A percentile compares a stretch with the other conserved stretches of the same genome.
These are phyloP conservation scores for Eimeria mitis DNA, from an alignment of 169 alveolate species.

Conservation along the genomic window DNA sequence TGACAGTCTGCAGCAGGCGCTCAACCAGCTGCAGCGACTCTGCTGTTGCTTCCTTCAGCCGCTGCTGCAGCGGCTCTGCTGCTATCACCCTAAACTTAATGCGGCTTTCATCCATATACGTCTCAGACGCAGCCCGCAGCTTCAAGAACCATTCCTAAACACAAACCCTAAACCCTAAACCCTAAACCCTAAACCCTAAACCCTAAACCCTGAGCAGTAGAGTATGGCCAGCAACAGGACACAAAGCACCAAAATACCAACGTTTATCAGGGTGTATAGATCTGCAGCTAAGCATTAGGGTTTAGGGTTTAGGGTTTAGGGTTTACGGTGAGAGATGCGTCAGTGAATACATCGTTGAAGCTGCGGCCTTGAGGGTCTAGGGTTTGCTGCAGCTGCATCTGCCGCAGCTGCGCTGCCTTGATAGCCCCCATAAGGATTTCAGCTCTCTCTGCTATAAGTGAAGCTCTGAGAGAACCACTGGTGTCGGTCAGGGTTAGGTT, in stretches of 20 bases:
- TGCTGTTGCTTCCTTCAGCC: too few species aligned
- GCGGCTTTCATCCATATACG: too few species aligned
- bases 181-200: background rate
- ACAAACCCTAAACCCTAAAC: background rate
- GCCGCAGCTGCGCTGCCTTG: slow-evolving; percentile 12
- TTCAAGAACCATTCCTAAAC: too few species aligned
- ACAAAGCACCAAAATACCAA: background rate
- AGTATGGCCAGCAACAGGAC: background rate
- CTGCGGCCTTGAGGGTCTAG: slow-evolving; percentile 40
- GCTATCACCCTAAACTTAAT: too few species aligned
- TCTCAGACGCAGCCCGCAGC: too few species aligned
- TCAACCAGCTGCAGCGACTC: too few species aligned
- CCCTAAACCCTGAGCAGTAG: background rate
- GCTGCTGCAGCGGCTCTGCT: too few species aligned
- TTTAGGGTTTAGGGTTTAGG: background rate
- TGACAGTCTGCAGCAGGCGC: too few species aligned
- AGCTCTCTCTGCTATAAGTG: slow-evolving; percentile 31
- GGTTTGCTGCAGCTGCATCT: slow-evolving; percentile 1
- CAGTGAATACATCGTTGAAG: slow-evolving; percentile 49
- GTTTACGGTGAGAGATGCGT: slow-evolving; percentile 36
- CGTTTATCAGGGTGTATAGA: too few species aligned
- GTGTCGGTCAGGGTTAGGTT: slow-evolving; percentile 7
- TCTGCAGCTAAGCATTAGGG: too few species aligned
- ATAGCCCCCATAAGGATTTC: slow-evolving; percentile 23
- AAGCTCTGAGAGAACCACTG: slow-evolving; percentile 16